Percentiles rank a stretch among this genome's conserved stretches.
These are phyloP conservation scores for Lachnellula willkommii DNA, from an alignment of 2,329 filamentous ascomycete species.

Conservation along the genomic window DNA sequence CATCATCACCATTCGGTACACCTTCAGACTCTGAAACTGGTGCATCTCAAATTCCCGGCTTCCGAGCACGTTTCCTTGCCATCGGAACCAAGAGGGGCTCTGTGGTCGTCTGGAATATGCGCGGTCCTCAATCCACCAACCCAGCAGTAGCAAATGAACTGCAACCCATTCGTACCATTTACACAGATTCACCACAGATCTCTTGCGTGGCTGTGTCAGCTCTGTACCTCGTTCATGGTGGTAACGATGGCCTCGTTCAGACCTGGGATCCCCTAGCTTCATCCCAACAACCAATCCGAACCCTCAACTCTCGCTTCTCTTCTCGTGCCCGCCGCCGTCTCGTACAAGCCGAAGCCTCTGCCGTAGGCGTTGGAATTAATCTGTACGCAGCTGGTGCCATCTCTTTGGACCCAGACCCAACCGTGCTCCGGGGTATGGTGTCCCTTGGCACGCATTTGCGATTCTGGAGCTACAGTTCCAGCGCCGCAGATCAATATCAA, in stretches of 20 bases:
- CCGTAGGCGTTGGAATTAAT: conserved; percentile 64
- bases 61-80: conserved; percentile 73
- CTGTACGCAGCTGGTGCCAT: conserved; percentile 80
- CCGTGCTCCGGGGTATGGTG: conserved; percentile 77
- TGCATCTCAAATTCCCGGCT: conserved; percentile 68
- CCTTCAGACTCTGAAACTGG: conserved; percentile 22
- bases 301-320: conserved; percentile 78
- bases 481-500: conserved; percentile 64
- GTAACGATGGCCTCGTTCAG: conserved; percentile 90
- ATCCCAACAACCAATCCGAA: conserved; percentile 69
- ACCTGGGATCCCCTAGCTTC: conserved; percentile 95
- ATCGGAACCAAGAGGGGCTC: conserved; percentile 72
- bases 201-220: conserved; percentile 78
- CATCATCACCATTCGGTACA: conserved; percentile 24
- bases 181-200: conserved; percentile 85
- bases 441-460: conserved; percentile 81
- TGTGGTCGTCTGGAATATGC: conserved; percentile 81
- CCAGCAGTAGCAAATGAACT: conserved; percentile 53
- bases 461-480: conserved; percentile 93
- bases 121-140: conserved; percentile 55
- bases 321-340: conserved; percentile 73
- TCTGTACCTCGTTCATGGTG: conserved; percentile 85
- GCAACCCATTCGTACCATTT: conserved; percentile 70
- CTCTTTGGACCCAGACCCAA: conserved; percentile 80
- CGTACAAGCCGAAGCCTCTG: conserved; percentile 60